Base-by-base conservation (phyloP, 495 filamentous ascomycete species). In the Tuber microsphaerosporum region DNA sequence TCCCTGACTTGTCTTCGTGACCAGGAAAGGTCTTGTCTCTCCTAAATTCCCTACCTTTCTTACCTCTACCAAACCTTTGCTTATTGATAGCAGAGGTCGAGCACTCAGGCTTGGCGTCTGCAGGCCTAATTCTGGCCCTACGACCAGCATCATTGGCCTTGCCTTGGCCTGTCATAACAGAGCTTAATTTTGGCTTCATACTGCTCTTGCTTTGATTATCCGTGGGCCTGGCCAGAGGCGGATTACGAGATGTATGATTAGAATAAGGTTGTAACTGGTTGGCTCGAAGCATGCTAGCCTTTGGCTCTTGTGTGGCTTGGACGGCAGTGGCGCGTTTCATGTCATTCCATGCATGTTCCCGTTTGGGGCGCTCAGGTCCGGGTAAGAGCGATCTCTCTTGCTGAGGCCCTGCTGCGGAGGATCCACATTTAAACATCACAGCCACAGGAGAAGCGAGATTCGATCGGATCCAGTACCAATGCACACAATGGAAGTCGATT, bases 381-480 rank as follows among this genome's bases (percentile, higher is more conserved):
- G 69, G 74, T 56, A 68, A 39, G 77, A 76, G 70, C 73, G 77
- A 79, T 79, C 77, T 78, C 71, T 79, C 71, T 69, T 77, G 74
- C 56, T 65, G 56, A 34, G 19, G 56, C 26, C 56, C 56, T 65
- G 56, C 74, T 37, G 73, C 70, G 70, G 74, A 75, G 69, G 48
- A 68, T 45, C 70, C 76, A 79, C 78, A 79, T 79, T 79, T 79
- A 79, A 79, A 79, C 76, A 79, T 79, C 71, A 79, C 73, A 79
- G 77, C 77, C 77, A 79, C 76, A 68, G 37, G n/a, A 17, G 46
- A 79, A 79, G 77, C 76, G 76, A 79, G 76, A 34, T 65, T 65
- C 26, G 56, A 65, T 65, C 56, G 2, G 56, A 65, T 34, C 56
- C 56, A 19, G 56, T 34, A 26, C 56, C 26, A 34, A 19, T 65